phyloP scores from a whole-genome alignment of 1,139 yeast genomes.

The Geotrichum klebahnii region DNA sequence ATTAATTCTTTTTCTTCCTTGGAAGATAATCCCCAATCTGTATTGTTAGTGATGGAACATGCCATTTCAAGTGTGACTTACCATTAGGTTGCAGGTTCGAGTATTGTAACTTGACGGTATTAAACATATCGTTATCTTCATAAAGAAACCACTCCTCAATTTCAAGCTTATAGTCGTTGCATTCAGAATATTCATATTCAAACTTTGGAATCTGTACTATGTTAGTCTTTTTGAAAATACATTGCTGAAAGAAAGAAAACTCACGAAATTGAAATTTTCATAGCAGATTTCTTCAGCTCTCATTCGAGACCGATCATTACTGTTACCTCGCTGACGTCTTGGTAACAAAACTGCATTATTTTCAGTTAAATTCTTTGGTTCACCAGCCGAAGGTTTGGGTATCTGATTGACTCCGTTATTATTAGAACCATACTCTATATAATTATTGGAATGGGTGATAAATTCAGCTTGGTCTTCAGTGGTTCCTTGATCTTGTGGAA shows the following conservation, averaged over 20 bases:
- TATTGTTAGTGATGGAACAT: background rate
- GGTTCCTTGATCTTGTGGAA: constrained; percentile 15
- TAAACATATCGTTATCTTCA: constrained; percentile 33
- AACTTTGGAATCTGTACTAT: constrained; percentile 28
- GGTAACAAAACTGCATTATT: constrained; percentile 1
- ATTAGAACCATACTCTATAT: background rate
- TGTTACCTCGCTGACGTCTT: constrained; percentile 18
- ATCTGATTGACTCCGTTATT: constrained; percentile 35
- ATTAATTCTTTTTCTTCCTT: constrained; percentile 18
- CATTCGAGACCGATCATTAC: constrained; percentile 20
- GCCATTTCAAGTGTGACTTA: background rate
- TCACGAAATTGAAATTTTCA: constrained; percentile 16
- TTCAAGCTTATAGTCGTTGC: constrained; percentile 30
- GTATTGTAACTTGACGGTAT: constrained; percentile 21
- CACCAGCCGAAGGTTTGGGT: constrained; percentile 32
- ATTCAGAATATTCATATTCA: constrained; percentile 31
- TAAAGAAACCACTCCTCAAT: constrained; percentile 40
- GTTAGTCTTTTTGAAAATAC: background rate
- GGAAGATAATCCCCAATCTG: constrained; percentile 22
- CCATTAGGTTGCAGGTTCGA: constrained; percentile 7
- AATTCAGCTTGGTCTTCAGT: constrained; percentile 20
- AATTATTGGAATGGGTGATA: constrained; percentile 9
- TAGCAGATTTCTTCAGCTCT: constrained; percentile 21
- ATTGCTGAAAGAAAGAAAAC: background rate
- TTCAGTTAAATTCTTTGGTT: background rate